Percentiles rank a stretch among this genome's conserved stretches.
phyloP scores from a whole-genome alignment of 768 basidiomycete genomes.

The Mycena sanguinolenta region DNA sequence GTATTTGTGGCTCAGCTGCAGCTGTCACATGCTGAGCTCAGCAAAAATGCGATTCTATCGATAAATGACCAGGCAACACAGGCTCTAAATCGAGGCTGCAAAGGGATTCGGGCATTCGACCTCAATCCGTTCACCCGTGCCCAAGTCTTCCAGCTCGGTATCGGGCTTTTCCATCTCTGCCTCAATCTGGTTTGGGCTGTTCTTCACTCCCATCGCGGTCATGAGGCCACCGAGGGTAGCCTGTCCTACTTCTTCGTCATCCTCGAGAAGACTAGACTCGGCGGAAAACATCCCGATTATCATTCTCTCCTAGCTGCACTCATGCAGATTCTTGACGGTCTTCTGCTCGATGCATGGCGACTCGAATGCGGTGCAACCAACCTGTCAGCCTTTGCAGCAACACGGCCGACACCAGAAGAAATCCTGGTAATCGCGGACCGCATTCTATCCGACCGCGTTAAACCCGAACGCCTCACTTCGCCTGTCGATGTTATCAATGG shows the following conservation, averaged over 20 bases:
- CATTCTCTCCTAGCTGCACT: conserved; percentile 45
- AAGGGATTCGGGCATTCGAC: too few species aligned
- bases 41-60: too few species aligned
- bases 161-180: conserved; percentile 49
- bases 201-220: conserved; percentile 46
- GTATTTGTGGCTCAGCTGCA: too few species aligned
- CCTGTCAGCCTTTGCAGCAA: conserved; percentile 36
- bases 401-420: conserved; percentile 42
- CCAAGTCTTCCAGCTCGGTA: not conserved
- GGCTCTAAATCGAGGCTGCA: too few species aligned
- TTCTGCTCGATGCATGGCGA: conserved; percentile 50
- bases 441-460: conserved; percentile 44
- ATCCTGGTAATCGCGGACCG: conserved; percentile 35
- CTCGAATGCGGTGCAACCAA: conserved; percentile 35
- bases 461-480: conserved; percentile 4
- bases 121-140: too few species aligned
- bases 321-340: conserved; percentile 49
- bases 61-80: too few species aligned
- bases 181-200: conserved; percentile 52
- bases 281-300: conserved; percentile 50
- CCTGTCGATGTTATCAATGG: conserved; percentile 35
- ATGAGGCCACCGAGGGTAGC: conserved; percentile 39
- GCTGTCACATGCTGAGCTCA: too few species aligned
- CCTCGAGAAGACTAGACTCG: conserved; percentile 48
- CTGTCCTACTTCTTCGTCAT: conserved; percentile 47